phyloP scores from a whole-genome alignment of 148 eudicot genomes.

The Heliamphora exappendiculata region DNA sequence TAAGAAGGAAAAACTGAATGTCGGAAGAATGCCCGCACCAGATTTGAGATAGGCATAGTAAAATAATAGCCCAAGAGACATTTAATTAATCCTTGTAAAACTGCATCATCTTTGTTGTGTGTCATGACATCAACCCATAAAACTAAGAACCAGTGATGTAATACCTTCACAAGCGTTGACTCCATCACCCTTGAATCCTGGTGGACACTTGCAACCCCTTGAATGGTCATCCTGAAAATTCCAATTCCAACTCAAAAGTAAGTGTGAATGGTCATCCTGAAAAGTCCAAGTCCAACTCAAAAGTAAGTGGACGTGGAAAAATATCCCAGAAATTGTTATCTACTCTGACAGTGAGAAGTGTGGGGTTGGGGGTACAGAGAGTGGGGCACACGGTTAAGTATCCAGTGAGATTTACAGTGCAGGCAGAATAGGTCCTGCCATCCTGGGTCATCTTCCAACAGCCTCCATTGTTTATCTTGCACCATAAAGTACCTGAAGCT shows the following conservation, averaged over 20 bases:
- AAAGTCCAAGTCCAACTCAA: conserved; percentile 1
- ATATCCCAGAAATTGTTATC: background rate
- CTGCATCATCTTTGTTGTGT: background rate
- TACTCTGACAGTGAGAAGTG: background rate
- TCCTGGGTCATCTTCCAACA: conserved; percentile 75
- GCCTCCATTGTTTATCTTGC: conserved; percentile 79
- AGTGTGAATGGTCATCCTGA: conserved; percentile 52
- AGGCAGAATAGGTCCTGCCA: conserved; percentile 79
- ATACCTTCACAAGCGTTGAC: conserved; percentile 65
- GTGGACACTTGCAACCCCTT: conserved; percentile 77
- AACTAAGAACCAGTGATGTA: background rate
- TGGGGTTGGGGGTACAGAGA: background rate
- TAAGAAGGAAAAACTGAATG: too few species aligned
- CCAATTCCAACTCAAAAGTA: background rate
- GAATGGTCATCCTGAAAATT: conserved; percentile 54
- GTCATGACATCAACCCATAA: background rate
- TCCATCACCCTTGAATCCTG: conserved; percentile 85
- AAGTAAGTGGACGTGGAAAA: background rate
- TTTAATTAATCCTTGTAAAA: background rate
- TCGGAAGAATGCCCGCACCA: too few species aligned
- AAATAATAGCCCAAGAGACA: background rate
- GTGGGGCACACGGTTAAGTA: background rate
- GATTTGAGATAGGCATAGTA: background rate
- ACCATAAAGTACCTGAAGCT: conserved; percentile 73
- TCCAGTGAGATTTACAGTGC: conserved; percentile 43